Conservation (phyloP, 768 basidiomycete species). For the Peribolospora baueri region DNA sequence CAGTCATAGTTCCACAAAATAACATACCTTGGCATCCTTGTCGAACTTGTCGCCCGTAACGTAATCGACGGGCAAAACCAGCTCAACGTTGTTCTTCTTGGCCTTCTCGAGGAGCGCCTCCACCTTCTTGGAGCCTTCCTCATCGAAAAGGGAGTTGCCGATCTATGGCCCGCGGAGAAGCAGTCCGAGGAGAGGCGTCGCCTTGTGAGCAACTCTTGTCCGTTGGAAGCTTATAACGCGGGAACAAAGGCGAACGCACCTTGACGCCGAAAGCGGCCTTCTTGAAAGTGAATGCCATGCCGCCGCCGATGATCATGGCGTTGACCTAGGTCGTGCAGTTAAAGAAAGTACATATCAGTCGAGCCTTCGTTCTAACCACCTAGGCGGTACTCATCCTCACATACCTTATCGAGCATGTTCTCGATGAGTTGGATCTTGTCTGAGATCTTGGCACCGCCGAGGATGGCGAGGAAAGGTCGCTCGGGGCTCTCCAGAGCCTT, state of each 20-base stretch:
- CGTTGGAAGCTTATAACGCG: not conserved
- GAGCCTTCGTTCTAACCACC: not conserved
- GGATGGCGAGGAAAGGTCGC: constrained; percentile 87
- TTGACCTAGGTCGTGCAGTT: constrained; percentile 37
- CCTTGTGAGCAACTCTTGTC: not conserved
- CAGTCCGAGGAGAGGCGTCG: not conserved
- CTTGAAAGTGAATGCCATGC: constrained; percentile 99
- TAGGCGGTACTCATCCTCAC: constrained; percentile 2
- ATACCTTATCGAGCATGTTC: constrained; percentile 90
- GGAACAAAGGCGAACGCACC: constrained; percentile 26
- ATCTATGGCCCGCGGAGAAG: constrained; percentile 31
- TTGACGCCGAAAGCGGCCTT: constrained; percentile 57
- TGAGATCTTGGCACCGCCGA: constrained; percentile 94
- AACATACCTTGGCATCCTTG: constrained; percentile 55
- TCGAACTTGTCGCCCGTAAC: constrained; percentile 85
- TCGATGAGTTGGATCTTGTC: constrained; percentile 98
- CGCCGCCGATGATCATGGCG: constrained; percentile 84
- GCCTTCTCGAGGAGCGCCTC: constrained; percentile 65
- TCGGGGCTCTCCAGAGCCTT: constrained; percentile 90
- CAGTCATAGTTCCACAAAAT: not conserved
- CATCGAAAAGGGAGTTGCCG: constrained; percentile 81
- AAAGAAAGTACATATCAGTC: constrained; percentile 1
- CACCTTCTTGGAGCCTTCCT: constrained; percentile 68
- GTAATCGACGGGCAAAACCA: constrained; percentile 89
- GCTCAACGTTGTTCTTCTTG: constrained; percentile 65